Conservation (phyloP, 805 yeast species). For the Yamadazyma philogaea region DNA sequence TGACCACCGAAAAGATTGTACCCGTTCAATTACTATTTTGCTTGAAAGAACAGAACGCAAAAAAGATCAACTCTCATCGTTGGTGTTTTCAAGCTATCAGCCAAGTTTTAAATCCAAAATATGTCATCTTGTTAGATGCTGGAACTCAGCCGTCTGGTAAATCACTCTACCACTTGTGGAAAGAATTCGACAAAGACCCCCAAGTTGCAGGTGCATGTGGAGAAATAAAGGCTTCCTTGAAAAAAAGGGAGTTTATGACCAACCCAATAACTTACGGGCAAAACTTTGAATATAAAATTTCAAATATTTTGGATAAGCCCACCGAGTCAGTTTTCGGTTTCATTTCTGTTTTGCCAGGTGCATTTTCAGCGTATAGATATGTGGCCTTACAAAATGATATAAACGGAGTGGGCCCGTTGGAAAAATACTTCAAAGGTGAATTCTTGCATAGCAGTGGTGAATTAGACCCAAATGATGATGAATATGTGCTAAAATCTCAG, state of each 20-base stretch:
- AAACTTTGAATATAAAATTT: slow-evolving; percentile 64
- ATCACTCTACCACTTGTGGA: slow-evolving; percentile 59
- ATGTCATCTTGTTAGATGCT: slow-evolving; percentile 57
- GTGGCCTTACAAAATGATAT: slow-evolving; percentile 55
- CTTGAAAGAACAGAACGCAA: slow-evolving; percentile 59
- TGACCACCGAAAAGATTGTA: slow-evolving; percentile 51
- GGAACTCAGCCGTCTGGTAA: slow-evolving; percentile 63
- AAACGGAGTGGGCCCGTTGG: slow-evolving; percentile 55
- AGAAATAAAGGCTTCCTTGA: slow-evolving; percentile 61
- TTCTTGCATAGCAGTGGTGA: slow-evolving; percentile 55
- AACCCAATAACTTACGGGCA: slow-evolving; percentile 66
- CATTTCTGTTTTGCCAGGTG: slow-evolving; percentile 66
- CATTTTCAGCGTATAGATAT: slow-evolving; percentile 62
- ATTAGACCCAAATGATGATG: slow-evolving; percentile 56
- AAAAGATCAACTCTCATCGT: slow-evolving; percentile 64
- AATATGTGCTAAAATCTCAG: slow-evolving; percentile 35
- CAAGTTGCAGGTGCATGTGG: slow-evolving; percentile 71
- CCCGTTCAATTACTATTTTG: slow-evolving; percentile 64
- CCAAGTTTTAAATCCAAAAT: slow-evolving; percentile 53
- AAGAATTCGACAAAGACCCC: slow-evolving; percentile 55
- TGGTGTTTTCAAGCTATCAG: slow-evolving; percentile 70
- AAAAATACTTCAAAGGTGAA: slow-evolving; percentile 67
- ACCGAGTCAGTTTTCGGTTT: slow-evolving; percentile 64
- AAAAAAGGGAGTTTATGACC: slow-evolving; percentile 43
- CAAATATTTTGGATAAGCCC: slow-evolving; percentile 65